Evolutionary conservation across 2,329 filamentous ascomycete genomes (phyloP), one percentile per base, ranked within the genome.

Genomic region (Hypoxylon sp.): DNA sequence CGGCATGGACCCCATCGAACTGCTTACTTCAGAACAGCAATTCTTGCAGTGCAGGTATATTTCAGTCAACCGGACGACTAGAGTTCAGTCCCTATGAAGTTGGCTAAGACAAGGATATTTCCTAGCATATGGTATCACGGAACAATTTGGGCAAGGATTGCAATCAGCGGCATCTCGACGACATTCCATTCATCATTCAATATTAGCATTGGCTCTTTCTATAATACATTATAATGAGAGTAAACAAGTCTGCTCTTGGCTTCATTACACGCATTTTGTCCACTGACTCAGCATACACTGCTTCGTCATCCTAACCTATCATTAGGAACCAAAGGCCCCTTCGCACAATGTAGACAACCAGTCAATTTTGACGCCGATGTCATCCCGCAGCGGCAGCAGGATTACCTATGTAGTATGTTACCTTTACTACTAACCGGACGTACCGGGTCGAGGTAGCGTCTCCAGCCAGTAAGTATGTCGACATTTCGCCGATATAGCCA

Each of bases 241-340:
- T 12, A 52, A 24, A 32, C 20, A 40, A n/a, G 30, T 26, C 2
- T 22, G 42, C 30, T 48, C 44, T 26, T 32, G 40, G 38, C 28
- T 33, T 42, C 18, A 44, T 38, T 33, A 32, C 26, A 49, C 30
- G 53, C 30, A 40, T 40, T 24, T 16, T 26, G 22, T 36, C 20
- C 40, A 53, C 63, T 62, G 55, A 66, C 54, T 65, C 58, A 68
- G 62, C 40, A 32, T 48, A 61, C 52, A 28, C 33, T 48, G 16
- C 46, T 42, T 51, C 33, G 20, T 45, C 24, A 59, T 22, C 52
- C 32, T 30, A 46, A 55, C 38, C 36, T 48, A 18, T 48, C 28
- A 48, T 42, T 55, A 42, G 6, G 20, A 18, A 53, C 22, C 14
- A 12, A 59, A 22, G 28, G 48, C n/a, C n/a, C 22, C 6, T 55